These are phyloP conservation scores for Hanseniaspora mollemarum DNA, from an alignment of 805 yeast genomes.

Conservation along the genomic window DNA sequence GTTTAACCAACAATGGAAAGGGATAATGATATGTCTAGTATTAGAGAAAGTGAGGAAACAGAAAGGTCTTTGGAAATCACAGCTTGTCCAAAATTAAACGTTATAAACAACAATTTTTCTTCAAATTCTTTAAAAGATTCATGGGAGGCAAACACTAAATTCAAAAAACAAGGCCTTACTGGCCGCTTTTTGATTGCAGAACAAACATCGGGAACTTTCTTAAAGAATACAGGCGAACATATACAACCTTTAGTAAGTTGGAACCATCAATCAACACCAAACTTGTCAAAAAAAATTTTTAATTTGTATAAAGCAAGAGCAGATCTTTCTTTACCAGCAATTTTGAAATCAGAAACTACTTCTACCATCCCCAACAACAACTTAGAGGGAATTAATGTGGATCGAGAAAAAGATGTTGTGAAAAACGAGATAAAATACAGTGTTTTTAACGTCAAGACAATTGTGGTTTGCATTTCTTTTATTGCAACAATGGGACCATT, in stretches of 20 bases:
- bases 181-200: no score
- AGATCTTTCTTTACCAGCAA: neutral
- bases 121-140: neutral
- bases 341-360: neutral
- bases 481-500: constrained; percentile 35
- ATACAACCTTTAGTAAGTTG: neutral
- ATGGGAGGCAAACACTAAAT: no score
- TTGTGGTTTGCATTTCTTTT: constrained; percentile 1
- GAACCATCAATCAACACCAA: neutral
- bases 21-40: no score
- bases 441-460: neutral
- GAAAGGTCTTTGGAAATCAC: no score
- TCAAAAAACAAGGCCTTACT: no score
- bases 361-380: constrained; percentile 1
- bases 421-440: constrained; percentile 2
- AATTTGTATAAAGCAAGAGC: neutral
- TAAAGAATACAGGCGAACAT: neutral
- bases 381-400: neutral
- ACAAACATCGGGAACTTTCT: neutral
- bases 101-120: neutral
- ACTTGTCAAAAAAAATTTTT: neutral
- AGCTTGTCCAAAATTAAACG: neutral
- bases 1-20: no score
- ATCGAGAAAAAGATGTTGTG: neutral
- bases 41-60: no score